These are phyloP conservation scores for Talaromyces rugulosus DNA, from an alignment of 2,329 filamentous ascomycete genomes.

Conservation along the genomic window DNA sequence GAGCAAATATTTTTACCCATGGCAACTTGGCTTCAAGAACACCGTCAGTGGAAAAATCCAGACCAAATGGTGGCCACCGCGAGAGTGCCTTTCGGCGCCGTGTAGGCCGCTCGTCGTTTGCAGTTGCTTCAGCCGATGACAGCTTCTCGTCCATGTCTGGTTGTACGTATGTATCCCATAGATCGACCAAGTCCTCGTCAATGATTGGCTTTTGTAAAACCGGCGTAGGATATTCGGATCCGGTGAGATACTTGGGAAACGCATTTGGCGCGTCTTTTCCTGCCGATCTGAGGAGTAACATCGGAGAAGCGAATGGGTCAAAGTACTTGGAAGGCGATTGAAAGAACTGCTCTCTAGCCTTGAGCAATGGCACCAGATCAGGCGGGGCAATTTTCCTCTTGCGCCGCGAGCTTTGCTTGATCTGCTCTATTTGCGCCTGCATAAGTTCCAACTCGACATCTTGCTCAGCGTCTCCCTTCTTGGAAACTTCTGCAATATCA, in stretches of 20 bases:
- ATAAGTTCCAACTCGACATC: constrained; percentile 4
- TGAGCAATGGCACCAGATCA: constrained; percentile 33
- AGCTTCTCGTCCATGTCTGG: neutral
- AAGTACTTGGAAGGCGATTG: constrained; percentile 36
- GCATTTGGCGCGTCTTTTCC: constrained; percentile 34
- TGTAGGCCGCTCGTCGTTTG: constrained; percentile 10
- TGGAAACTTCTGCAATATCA: neutral
- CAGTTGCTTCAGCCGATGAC: neutral
- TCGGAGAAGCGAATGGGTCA: constrained; percentile 41
- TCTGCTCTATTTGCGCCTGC: constrained; percentile 7
- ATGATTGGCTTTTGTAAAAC: constrained; percentile 18
- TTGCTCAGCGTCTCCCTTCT: neutral
- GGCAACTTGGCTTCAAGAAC: constrained; percentile 28
- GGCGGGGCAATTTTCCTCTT: constrained; percentile 16
- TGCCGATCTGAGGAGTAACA: constrained; percentile 39
- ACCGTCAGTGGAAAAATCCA: constrained; percentile 28
- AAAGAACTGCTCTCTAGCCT: constrained; percentile 34
- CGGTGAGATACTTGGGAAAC: constrained; percentile 31
- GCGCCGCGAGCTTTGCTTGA: constrained; percentile 14
- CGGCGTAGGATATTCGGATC: constrained; percentile 31
- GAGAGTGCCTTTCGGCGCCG: constrained; percentile 34
- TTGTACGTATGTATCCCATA: constrained; percentile 14
- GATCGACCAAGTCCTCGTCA: constrained; percentile 6
- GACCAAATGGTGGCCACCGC: constrained; percentile 36
- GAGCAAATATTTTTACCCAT: constrained; percentile 26